These are phyloP conservation scores for Herpomyces periplanetae DNA, from an alignment of 2,329 filamentous ascomycete species.

Conservation along the genomic window DNA sequence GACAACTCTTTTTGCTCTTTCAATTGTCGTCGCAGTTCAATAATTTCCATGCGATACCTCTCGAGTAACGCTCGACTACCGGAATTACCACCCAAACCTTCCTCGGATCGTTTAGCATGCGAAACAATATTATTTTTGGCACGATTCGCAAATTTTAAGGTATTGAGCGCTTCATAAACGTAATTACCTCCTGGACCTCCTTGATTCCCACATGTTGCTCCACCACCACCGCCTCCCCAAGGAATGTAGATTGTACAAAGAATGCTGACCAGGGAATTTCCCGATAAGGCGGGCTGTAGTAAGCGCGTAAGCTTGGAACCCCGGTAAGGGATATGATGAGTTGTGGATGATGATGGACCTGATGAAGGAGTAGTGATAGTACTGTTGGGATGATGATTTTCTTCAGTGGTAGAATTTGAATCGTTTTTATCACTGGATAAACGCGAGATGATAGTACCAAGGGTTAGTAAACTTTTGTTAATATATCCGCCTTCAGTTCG, in stretches of 20 bases:
- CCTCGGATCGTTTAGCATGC: slow-evolving; percentile 73
- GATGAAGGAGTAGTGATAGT: too few relatives aligned
- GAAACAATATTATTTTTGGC: slow-evolving; percentile 95
- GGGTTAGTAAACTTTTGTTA: slow-evolving; percentile 78
- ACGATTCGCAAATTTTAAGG: slow-evolving; percentile 73
- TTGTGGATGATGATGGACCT: too few relatives aligned
- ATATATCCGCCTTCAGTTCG: slow-evolving; percentile 85
- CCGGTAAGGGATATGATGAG: slow-evolving; percentile 81
- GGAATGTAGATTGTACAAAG: slow-evolving; percentile 79
- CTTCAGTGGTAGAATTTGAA: slow-evolving; percentile 28
- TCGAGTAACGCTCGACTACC: slow-evolving; percentile 58
- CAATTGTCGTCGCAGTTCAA: slow-evolving; percentile 36
- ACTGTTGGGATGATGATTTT: too few relatives aligned
- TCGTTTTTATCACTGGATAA: slow-evolving; percentile 70
- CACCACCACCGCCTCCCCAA: slow-evolving; percentile 32
- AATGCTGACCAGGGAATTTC: slow-evolving; percentile 79
- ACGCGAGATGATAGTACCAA: slow-evolving; percentile 74
- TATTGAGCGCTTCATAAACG: slow-evolving; percentile 92
- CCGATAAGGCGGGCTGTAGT: slow-evolving; percentile 62
- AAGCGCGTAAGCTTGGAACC: slow-evolving; percentile 88
- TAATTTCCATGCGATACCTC: slow-evolving; percentile 69
- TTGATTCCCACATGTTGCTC: slow-evolving; percentile 28
- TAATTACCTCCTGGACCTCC: too few relatives aligned
- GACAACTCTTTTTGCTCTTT: slow-evolving; percentile 55
- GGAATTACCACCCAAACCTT: slow-evolving; percentile 45